Evolutionary conservation across 495 filamentous ascomycete genomes (phyloP).

Genomic region (Penicillium malachiteum): DNA sequence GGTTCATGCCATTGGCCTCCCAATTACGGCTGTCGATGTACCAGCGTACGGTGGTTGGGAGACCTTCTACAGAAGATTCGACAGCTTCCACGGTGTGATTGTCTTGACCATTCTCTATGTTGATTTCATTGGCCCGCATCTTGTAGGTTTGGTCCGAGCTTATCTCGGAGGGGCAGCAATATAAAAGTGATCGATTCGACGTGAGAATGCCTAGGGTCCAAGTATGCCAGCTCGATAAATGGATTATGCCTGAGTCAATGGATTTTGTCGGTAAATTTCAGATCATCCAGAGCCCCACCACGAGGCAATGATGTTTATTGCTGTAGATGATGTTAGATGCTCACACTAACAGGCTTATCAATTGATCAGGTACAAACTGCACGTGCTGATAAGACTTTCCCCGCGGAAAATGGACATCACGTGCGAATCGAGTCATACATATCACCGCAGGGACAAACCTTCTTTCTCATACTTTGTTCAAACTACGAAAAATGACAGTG

Average conservation of each 20-base stretch:
- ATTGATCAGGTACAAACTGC: conserved; percentile 1
- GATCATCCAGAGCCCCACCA: conserved; percentile 1
- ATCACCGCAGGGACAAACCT: neutral
- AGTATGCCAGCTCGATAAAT: no score
- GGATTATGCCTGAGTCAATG: neutral
- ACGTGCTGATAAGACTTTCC: conserved; percentile 28
- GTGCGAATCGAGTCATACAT: conserved; percentile 25
- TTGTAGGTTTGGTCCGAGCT: neutral
- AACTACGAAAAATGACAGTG: conserved; percentile 37
- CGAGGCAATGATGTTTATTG: neutral
- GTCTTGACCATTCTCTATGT: conserved; percentile 7
- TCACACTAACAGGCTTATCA: neutral
- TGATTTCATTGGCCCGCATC: conserved; percentile 13
- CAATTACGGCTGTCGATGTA: conserved; percentile 45
- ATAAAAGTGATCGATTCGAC: neutral
- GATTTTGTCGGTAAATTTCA: neutral
- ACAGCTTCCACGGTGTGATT: neutral
- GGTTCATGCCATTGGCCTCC: conserved; percentile 27
- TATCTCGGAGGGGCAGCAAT: neutral
- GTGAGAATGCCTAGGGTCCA: no score
- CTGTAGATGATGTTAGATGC: neutral
- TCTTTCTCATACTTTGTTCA: conserved; percentile 4
- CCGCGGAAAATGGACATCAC: conserved; percentile 28
- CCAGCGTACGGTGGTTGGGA: conserved; percentile 36
- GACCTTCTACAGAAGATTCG: neutral